Base-by-base conservation (phyloP, 1,139 yeast species). In the Geotrichum macrosporum region DNA sequence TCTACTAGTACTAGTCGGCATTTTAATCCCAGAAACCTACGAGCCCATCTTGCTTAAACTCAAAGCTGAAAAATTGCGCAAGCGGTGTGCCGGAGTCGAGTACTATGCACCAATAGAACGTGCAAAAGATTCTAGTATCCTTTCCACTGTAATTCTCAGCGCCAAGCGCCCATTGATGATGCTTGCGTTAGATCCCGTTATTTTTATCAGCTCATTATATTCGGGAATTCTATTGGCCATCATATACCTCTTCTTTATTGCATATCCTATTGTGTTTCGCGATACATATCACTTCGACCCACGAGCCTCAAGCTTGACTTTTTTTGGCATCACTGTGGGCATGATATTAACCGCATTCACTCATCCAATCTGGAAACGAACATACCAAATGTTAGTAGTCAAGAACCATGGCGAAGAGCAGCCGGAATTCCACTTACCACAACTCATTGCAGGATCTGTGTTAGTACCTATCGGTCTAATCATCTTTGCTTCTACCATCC, bases 21-120 rank as follows among this genome's bases (percentile, higher is more conserved):
- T 74, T 13, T 61, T 77, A 2, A 75, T 83, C 19, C 88, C 89
- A 4, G 94, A 84, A 62, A 84, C 92, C 1, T 82, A 80, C 62
- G 76, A 76, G 2, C 89, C 89, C 1, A 74, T 77, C 1, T 70
- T 83, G 19, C 68, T 81, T 48, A 74, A 75, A 45, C 64, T 65
- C 41, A 76, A 81, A 59, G 85, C 85, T 2, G 63, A 66, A 52
- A 66, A 69, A 47, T 54, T 78, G 50, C 71, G 86, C 61, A 65
- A 69, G 46, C 76, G 74, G 55, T 77, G 82, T 0, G 81, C 80
- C 1, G 74, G 80, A 9, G 18, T 8, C 16, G 10, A 12, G 26
- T 21, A n/a, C 12, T 35, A 35, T n/a, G 77, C 80, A 1, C 74
- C 78, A 1, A 53, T 75, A 22, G 81, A 77, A 47, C 29, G 30